phyloP scores from a whole-genome alignment of 768 basidiomycete species.

The Tephrocybe sp. region DNA sequence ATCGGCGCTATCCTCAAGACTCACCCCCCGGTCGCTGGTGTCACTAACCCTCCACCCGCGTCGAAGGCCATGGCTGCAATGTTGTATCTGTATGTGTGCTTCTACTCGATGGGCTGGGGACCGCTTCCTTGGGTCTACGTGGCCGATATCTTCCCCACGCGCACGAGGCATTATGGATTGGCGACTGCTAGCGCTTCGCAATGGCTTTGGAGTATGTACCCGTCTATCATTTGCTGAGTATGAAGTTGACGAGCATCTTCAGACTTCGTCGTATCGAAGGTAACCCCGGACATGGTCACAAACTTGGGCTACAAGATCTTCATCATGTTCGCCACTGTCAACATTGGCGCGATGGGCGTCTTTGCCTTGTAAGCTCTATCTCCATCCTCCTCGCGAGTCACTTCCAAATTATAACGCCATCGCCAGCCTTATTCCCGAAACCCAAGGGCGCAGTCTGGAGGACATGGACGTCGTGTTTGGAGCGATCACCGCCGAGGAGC shows the following conservation, averaged over 20 bases:
- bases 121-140: constrained; percentile 61
- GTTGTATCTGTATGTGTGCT: constrained; percentile 85
- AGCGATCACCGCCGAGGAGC: too few relatives aligned
- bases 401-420: too few relatives aligned
- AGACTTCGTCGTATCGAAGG: constrained; percentile 75
- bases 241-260: too few relatives aligned
- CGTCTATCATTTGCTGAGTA: not conserved
- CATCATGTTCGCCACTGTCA: constrained; percentile 74
- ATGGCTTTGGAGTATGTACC: constrained; percentile 78
- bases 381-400: too few relatives aligned
- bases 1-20: constrained; percentile 83
- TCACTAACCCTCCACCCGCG: too few relatives aligned
- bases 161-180: constrained; percentile 80
- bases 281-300: constrained; percentile 63
- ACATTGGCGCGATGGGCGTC: constrained; percentile 65
- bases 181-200: constrained; percentile 75
- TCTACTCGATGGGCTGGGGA: constrained; percentile 88
- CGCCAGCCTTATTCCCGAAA: too few relatives aligned
- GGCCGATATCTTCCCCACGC: constrained; percentile 84
- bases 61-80: constrained; percentile 83
- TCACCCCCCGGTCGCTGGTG: constrained; percentile 44
- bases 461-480: too few relatives aligned
- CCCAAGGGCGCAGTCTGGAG: too few relatives aligned
- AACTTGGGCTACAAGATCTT: constrained; percentile 73
- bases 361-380: constrained; percentile 68